Evolutionary conservation across 2,329 filamentous ascomycete genomes (phyloP), one percentile per base, ranked within the genome.

Genomic region (Samsoniella hepiali): DNA sequence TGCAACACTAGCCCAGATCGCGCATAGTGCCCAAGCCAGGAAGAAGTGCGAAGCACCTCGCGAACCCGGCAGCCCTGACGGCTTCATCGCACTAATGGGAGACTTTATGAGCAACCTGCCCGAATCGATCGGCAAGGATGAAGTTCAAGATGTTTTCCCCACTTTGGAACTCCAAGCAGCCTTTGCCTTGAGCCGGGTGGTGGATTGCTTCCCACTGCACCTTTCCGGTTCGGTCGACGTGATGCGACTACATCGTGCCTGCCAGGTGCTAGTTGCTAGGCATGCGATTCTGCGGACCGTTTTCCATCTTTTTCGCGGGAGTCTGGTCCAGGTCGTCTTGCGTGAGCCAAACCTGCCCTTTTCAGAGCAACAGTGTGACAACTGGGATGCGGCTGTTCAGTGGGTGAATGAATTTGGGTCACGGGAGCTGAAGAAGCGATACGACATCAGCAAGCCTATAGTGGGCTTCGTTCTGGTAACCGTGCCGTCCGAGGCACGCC

Each of bases 151-250:
- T 13, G 56, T 50, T 9, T 5, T 58, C 2, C 44, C 56, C 11
- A 40, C 56, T 3, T 8, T 58, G 34, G 44, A 58, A n/a, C 36
- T 34, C 10, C 56, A 58, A 40, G 56, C 44, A 15, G 56, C 32
- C 3, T 58, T 31, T 22, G 44, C 44, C 15, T 38, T 22, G 17
- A 50, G 32, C 13, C 32, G 44, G n/a, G 56, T 58, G 44, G 56
- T 50, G 27, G 56, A 58, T 31, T 58, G 56, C 56, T 58, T 49
- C 22, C 56, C 56, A n/a, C 31, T 58, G 22, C 56, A 58, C 32
- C 38, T 58, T 29, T 58, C 56, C n/a, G 56, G 56, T 4, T 8
- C 11, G 6, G 22, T 58, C n/a, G 22, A 50, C 5, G 56, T 9
- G n/a, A 7, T 8, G 44, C 56, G 56, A 10, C 44, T 58, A 32